phyloP scores from a whole-genome alignment of 108 stramenopile genomes.

The Conticribra guillardii region DNA sequence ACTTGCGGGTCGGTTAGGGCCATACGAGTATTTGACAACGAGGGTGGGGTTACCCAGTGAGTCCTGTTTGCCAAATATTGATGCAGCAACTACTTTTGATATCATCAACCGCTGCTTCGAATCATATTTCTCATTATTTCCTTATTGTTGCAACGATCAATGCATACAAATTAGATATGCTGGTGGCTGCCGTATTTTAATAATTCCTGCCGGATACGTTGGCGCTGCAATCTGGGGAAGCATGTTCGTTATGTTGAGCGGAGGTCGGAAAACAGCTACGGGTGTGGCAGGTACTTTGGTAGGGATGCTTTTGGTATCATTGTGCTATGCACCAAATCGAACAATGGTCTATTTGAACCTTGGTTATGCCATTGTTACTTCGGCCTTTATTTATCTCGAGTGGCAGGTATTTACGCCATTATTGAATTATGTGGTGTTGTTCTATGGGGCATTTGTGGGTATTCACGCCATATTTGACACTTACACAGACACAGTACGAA shows the following conservation, averaged over 20 bases:
- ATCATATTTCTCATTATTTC: not conserved
- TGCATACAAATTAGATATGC: conserved; percentile 27
- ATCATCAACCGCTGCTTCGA: no score
- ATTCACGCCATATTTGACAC: conserved; percentile 49
- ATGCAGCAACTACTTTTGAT: no score
- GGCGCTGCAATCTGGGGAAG: conserved; percentile 51
- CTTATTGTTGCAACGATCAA: not conserved
- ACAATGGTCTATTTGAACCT: conserved; percentile 51
- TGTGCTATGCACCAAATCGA: conserved; percentile 55
- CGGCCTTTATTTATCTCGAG: conserved; percentile 47
- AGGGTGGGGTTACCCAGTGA: conserved; percentile 47
- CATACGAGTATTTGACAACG: conserved; percentile 51
- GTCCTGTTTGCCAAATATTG: no score
- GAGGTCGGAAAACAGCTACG: conserved; percentile 47
- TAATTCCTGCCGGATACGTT: conserved; percentile 55
- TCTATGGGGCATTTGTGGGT: conserved; percentile 52
- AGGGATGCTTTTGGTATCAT: conserved; percentile 34
- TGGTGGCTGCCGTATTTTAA: conserved; percentile 45
- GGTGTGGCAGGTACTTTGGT: conserved; percentile 43
- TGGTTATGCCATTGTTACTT: conserved; percentile 40
- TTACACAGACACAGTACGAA: conserved; percentile 38
- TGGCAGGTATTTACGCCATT: conserved; percentile 50
- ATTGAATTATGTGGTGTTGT: conserved; percentile 45
- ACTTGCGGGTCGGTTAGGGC: conserved; percentile 42
- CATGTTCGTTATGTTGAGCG: conserved; percentile 47